A percentile compares a stretch with the other conserved stretches of the same genome.
Evolutionary conservation across 495 filamentous ascomycete species (phyloP).

Genomic region (Aspergillus ostianus): DNA sequence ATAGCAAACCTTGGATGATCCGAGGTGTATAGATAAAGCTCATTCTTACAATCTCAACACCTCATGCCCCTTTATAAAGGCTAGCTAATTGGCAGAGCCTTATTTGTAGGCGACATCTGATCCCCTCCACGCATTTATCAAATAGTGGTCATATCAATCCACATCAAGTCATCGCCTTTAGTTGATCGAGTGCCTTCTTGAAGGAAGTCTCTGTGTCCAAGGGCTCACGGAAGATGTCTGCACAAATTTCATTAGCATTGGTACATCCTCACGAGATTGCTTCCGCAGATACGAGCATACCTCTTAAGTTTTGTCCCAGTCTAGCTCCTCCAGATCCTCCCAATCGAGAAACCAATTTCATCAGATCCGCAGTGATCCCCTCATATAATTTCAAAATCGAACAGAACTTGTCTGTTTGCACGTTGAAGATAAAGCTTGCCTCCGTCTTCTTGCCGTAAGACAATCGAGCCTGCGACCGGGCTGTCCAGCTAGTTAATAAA

Average conservation of each 20-base stretch:
- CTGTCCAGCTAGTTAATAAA: not conserved
- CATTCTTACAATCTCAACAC: too few relatives aligned
- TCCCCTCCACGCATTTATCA: too few relatives aligned
- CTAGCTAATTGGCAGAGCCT: too few relatives aligned
- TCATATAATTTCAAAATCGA: not conserved
- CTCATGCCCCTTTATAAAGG: too few relatives aligned
- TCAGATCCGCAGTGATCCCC: not conserved
- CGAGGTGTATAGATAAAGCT: too few relatives aligned
- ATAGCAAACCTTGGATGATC: too few relatives aligned
- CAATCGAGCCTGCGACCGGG: constrained; percentile 3
- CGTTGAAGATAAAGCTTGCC: constrained; percentile 3
- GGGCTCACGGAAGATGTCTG: not conserved
- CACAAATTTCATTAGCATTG: not conserved
- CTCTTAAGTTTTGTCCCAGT: not conserved
- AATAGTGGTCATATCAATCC: too few relatives aligned
- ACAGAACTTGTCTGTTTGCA: constrained; percentile 11
- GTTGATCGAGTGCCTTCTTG: not conserved
- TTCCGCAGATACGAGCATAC: not conserved
- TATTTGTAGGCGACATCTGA: too few relatives aligned
- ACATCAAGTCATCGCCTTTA: not conserved
- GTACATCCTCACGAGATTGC: not conserved
- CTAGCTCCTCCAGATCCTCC: not conserved
- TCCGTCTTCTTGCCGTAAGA: constrained; percentile 4
- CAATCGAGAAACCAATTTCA: not conserved
- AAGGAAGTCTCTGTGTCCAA: not conserved